phyloP scores from a whole-genome alignment of 345 rosid genomes.

The Gossypium raimondii region DNA sequence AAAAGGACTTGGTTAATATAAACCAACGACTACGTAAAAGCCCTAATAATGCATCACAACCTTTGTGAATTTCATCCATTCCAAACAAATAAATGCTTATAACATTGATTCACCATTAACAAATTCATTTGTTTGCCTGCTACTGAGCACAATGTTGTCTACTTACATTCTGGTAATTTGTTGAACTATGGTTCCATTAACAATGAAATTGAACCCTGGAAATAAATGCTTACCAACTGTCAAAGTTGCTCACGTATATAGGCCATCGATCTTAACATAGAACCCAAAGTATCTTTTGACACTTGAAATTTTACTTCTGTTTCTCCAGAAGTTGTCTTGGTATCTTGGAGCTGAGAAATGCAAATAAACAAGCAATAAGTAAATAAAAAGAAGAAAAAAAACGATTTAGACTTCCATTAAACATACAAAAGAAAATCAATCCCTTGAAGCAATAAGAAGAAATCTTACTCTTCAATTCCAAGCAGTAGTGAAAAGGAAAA shows the following conservation, averaged over 20 bases:
- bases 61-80: neutral
- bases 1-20: neutral
- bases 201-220: neutral
- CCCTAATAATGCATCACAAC: neutral
- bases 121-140: neutral
- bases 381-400: neutral
- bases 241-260: slow-evolving; percentile 52
- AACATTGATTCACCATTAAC: neutral
- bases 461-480: too few species aligned
- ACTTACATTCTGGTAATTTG: slow-evolving; percentile 7
- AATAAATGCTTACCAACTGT: slow-evolving; percentile 31
- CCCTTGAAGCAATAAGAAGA: too few species aligned
- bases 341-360: slow-evolving; percentile 50
- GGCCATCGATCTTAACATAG: slow-evolving; percentile 65
- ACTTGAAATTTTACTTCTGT: slow-evolving; percentile 66
- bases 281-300: slow-evolving; percentile 52
- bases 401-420: too few species aligned
- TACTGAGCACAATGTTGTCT: neutral
- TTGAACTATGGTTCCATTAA: neutral
- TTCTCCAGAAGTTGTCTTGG: slow-evolving; percentile 48
- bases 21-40: neutral
- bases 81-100: neutral
- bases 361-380: slow-evolving; percentile 1
- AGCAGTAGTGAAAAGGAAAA: too few species aligned
- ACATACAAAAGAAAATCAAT: too few species aligned